phyloP scores from a whole-genome alignment of 495 filamentous ascomycete species.

The Podospora pseudoanserina region DNA sequence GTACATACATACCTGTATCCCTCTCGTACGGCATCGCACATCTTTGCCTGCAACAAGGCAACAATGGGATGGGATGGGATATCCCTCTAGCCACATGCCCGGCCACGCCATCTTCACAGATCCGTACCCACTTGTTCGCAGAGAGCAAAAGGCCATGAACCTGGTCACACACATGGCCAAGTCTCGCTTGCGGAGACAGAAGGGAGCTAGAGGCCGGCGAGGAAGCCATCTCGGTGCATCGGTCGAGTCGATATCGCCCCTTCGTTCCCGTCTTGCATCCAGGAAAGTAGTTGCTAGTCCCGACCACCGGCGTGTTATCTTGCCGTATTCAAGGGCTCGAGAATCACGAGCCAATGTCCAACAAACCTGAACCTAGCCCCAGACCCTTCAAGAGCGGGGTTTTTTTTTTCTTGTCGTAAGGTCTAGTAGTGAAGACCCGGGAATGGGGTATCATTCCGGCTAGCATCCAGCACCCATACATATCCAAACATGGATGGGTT shows the following conservation, averaged over 20 bases:
- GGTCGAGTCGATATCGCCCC: neutral
- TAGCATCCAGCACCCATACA: neutral
- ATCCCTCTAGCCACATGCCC: neutral
- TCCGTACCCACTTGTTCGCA: neutral
- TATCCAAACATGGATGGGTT: neutral
- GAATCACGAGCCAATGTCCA: neutral
- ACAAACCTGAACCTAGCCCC: neutral
- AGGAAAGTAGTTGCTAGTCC: neutral
- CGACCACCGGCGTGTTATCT: neutral
- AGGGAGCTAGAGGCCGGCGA: neutral
- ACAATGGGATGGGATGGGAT: neutral
- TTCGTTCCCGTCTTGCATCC: neutral
- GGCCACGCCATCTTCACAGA: neutral
- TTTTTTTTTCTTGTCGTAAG: neutral
- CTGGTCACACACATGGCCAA: neutral
- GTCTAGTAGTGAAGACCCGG: neutral
- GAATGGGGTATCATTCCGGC: constrained; percentile 5
- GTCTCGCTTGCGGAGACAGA: neutral
- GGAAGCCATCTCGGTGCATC: constrained; percentile 2
- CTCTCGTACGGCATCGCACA: neutral
- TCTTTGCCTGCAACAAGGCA: neutral
- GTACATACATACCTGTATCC: neutral
- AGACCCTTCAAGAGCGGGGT: neutral
- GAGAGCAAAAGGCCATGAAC: neutral
- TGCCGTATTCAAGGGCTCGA: neutral